These are phyloP conservation scores for Lachnellula arida DNA, from an alignment of 2,329 filamentous ascomycete species.

Conservation along the genomic window DNA sequence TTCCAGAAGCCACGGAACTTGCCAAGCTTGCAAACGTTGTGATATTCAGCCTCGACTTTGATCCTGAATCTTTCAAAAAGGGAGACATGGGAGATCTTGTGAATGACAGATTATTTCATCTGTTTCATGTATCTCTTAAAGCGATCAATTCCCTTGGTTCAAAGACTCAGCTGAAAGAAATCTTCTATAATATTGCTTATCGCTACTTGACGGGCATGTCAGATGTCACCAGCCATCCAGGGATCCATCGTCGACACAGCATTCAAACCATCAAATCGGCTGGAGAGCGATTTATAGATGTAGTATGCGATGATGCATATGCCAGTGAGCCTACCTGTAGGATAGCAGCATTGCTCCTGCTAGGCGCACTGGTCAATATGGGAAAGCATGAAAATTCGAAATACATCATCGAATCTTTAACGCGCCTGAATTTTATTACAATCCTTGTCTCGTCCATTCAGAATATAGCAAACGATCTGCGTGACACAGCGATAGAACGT, in stretches of 20 bases:
- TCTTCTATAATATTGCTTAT: slow-evolving; percentile 90
- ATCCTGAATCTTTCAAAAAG: slow-evolving; percentile 36
- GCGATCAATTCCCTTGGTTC: slow-evolving; percentile 72
- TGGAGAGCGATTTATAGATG: slow-evolving; percentile 76
- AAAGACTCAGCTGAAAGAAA: slow-evolving; percentile 67
- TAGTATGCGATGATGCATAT: slow-evolving; percentile 90
- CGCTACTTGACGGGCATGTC: slow-evolving; percentile 72
- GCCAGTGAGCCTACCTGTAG: slow-evolving; percentile 77
- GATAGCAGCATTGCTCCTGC: slow-evolving; percentile 78
- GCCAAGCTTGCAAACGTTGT: slow-evolving; percentile 71
- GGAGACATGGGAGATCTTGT: slow-evolving; percentile 63
- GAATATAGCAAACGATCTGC: slow-evolving; percentile 68
- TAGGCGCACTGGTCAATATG: slow-evolving; percentile 71
- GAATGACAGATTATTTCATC: slow-evolving; percentile 83
- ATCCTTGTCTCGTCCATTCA: slow-evolving; percentile 86
- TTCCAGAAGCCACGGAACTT: slow-evolving; percentile 68
- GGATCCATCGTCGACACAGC: slow-evolving; percentile 43
- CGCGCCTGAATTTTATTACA: slow-evolving; percentile 83
- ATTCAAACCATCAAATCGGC: slow-evolving; percentile 71
- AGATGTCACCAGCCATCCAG: slow-evolving; percentile 47
- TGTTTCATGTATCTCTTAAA: slow-evolving; percentile 82
- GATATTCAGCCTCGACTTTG: slow-evolving; percentile 65
- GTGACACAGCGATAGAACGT: slow-evolving; percentile 53
- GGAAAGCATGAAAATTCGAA: slow-evolving; percentile 67
- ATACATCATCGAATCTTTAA: slow-evolving; percentile 73